These are phyloP conservation scores for Pyrrhoderma noxium DNA, from an alignment of 1,284 basidiomycete species.

Conservation along the genomic window DNA sequence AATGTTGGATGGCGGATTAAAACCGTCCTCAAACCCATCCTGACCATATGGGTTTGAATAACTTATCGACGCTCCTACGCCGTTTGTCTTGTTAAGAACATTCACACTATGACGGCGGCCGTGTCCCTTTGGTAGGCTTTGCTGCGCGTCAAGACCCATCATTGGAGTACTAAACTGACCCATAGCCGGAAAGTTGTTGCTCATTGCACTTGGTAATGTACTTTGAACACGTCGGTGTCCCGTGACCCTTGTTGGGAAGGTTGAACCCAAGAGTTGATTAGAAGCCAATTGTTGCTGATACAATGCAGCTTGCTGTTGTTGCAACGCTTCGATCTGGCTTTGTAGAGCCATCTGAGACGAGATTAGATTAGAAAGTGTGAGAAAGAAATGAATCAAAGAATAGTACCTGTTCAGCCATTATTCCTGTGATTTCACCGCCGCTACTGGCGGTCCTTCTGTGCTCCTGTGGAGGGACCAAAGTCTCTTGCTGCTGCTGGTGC, in stretches of 20 bases:
- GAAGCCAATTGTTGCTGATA: slow-evolving; percentile 82
- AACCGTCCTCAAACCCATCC: slow-evolving; percentile 74
- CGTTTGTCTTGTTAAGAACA: slow-evolving; percentile 68
- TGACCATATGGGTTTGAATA: slow-evolving; percentile 41
- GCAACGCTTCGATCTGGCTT: slow-evolving; percentile 83
- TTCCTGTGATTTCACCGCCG: slow-evolving; percentile 68
- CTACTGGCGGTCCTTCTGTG: slow-evolving; percentile 49
- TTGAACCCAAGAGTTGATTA: slow-evolving; percentile 55
- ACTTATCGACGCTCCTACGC: slow-evolving; percentile 47
- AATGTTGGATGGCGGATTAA: slow-evolving; percentile 45
- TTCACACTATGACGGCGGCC: slow-evolving; percentile 93
- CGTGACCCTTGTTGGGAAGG: slow-evolving; percentile 52
- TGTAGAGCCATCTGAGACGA: slow-evolving; percentile 80
- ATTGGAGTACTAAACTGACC: slow-evolving; percentile 57
- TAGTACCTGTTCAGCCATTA: slow-evolving; percentile 84
- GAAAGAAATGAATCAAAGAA: background rate
- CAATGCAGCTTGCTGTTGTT: slow-evolving; percentile 82
- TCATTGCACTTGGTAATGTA: slow-evolving; percentile 59
- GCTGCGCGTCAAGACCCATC: slow-evolving; percentile 59
- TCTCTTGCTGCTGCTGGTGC: slow-evolving; percentile 34
- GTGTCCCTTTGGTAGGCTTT: slow-evolving; percentile 74
- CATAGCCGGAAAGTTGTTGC: slow-evolving; percentile 51
- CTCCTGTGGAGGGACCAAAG: slow-evolving; percentile 18
- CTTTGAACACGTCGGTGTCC: slow-evolving; percentile 88
- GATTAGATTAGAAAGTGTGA: slow-evolving; percentile 3